Evolutionary conservation across 176 grass and related monocot species (phyloP), one percentile per base, ranked within the genome.

Genomic region (Bothriochloa decipiens): DNA sequence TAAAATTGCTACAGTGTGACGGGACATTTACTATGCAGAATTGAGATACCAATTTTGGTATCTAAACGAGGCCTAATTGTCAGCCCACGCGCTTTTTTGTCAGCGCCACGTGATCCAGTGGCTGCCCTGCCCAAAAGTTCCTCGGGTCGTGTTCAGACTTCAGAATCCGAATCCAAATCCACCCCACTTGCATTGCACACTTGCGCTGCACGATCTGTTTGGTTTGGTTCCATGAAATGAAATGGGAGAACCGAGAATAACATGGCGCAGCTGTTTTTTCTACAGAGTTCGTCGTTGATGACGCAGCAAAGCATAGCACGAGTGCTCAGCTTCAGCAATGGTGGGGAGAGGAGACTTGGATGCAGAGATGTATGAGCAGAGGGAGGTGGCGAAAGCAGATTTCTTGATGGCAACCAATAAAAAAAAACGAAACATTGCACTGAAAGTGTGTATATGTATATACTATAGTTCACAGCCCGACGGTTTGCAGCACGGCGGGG

Each of bases 401-500:
- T 61, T 61, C 58, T 61, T 61, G 58, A 61, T 25, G 58, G 0
- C 58, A 61, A 61, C 58, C 22, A 61, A 61, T 61, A 22, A 58
- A 58, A 9, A 16, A 58, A 0, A 22, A 42, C 7, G 49, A 0
- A 60, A 55, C 9, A 61, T 8, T 11, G 8, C 55, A 23, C 22
- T 60, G 1, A 23, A 58, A 23, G 55, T 3, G 0, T 58, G 18
- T 3, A 20, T 47, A 3, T 50, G 4, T 50, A 17, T 13, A 15
- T 41, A 1, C 0, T 4, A 35, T 4, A 35, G 3, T 35, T 83
- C 70, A 89, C 74, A 83, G 45, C 7, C 84, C 83, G 29, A 91
- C 1, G 25, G 47, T 0, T 6, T 60, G 76, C 33, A 87, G 57
- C 61, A 82, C 63, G 82, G 35, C 80, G 62, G 71, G 36, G 85